Conservation (phyloP, 2,329 filamentous ascomycete genomes). For the Magnaporthales sp. region DNA sequence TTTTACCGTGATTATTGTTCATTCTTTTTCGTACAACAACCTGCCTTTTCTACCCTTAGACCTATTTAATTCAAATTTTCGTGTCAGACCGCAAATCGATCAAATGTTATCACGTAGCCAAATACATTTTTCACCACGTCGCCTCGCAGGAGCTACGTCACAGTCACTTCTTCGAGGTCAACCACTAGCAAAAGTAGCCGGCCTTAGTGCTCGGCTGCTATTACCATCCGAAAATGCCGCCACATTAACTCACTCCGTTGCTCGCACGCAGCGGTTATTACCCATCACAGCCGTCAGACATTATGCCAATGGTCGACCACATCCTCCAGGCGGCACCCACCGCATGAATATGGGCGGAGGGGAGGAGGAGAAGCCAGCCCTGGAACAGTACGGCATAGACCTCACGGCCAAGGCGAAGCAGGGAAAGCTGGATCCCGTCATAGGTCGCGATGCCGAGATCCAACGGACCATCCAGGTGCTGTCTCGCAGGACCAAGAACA, state of each 20-base stretch:
- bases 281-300: constrained; percentile 34
- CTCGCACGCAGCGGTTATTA: constrained; percentile 15
- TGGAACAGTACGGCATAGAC: constrained; percentile 88
- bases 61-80: background rate
- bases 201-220: background rate
- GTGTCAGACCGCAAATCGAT: background rate
- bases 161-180: background rate
- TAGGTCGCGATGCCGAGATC: constrained; percentile 85
- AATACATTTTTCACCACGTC: background rate
- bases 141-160: background rate
- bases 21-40: background rate
- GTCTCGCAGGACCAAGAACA: constrained; percentile 89
- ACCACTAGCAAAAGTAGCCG: background rate
- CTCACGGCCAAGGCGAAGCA: constrained; percentile 76
- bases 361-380: constrained; percentile 68
- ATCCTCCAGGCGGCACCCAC: constrained; percentile 86
- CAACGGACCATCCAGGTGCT: constrained; percentile 91
- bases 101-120: background rate
- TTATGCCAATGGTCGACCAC: constrained; percentile 67
- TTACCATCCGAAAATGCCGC: background rate
- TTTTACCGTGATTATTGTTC: background rate
- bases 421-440: constrained; percentile 92
- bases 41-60: background rate
- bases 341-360: constrained; percentile 80
- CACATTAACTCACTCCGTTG: too few species aligned